Conservation (phyloP, 139 green algal species). For the Auxenochlorella pyrenoidosa region DNA sequence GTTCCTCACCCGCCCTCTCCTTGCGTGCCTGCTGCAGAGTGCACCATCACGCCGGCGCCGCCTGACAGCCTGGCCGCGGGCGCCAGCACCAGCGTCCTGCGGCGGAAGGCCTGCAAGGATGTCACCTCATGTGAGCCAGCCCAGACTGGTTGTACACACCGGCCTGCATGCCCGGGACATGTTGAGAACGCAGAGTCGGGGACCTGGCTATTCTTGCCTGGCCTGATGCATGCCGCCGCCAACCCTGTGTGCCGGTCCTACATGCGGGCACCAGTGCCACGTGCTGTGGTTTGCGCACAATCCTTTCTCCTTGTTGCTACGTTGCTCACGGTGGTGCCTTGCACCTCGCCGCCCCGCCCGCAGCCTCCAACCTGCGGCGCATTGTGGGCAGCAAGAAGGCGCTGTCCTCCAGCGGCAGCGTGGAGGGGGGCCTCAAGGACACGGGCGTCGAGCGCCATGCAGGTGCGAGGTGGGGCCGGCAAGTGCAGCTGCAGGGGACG, state of each 20-base stretch:
- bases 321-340: background rate
- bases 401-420: background rate
- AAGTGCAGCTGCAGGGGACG: background rate
- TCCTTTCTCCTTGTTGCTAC: background rate
- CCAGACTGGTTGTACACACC: no score
- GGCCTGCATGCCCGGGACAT: no score
- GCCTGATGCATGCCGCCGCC: background rate
- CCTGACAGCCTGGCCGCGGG: constrained; percentile 34
- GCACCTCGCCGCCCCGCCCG: background rate
- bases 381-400: constrained; percentile 31
- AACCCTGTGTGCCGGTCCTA: no score
- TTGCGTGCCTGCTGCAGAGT: background rate
- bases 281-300: no score
- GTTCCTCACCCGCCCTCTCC: no score
- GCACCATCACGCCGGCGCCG: constrained; percentile 48
- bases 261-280: no score
- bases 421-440: constrained; percentile 5
- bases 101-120: constrained; percentile 54
- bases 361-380: constrained; percentile 26
- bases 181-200: no score
- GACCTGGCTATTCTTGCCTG: no score
- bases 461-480: background rate
- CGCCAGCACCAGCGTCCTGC: constrained; percentile 1
- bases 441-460: background rate
- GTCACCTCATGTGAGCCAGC: constrained; percentile 30